Conservation (phyloP, 768 basidiomycete genomes). For the Rhodotorula diobovata region DNA sequence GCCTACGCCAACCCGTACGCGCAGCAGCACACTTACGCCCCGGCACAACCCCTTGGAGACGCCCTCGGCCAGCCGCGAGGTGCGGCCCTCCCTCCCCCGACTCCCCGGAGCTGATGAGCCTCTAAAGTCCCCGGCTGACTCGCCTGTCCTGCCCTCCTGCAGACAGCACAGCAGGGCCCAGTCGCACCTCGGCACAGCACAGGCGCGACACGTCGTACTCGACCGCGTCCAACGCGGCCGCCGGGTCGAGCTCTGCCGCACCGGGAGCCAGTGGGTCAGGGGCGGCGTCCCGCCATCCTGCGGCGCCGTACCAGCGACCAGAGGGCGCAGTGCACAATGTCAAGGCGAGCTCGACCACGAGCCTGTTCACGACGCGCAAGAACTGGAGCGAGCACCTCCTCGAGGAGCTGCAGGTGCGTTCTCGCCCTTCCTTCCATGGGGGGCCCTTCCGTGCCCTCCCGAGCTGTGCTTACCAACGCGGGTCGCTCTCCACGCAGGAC, state of each 20-base stretch:
- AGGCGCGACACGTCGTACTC: background rate
- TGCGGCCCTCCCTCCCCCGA: background rate
- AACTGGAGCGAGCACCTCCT: constrained; percentile 43
- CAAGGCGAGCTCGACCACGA: constrained; percentile 38
- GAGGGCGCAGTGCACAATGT: constrained; percentile 23
- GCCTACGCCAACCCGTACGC: background rate
- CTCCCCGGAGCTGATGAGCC: background rate
- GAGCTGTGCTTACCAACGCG: no score
- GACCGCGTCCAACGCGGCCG: background rate
- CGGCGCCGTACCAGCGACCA: constrained; percentile 20
- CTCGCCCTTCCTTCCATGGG: background rate
- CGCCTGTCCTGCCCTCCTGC: background rate
- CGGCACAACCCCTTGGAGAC: background rate
- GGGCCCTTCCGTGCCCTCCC: no score
- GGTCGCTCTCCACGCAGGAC: constrained; percentile 50
- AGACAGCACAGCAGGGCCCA: background rate
- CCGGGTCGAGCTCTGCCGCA: background rate
- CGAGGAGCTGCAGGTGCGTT: constrained; percentile 39
- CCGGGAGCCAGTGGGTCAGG: background rate
- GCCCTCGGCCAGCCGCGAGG: background rate
- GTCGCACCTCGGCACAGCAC: background rate
- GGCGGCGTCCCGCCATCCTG: background rate
- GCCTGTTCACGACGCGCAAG: constrained; percentile 41
- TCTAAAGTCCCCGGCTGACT: background rate
- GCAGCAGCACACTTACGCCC: background rate